Evolutionary conservation across 805 yeast genomes (phyloP).

Genomic region (Candida broadrunensis): DNA sequence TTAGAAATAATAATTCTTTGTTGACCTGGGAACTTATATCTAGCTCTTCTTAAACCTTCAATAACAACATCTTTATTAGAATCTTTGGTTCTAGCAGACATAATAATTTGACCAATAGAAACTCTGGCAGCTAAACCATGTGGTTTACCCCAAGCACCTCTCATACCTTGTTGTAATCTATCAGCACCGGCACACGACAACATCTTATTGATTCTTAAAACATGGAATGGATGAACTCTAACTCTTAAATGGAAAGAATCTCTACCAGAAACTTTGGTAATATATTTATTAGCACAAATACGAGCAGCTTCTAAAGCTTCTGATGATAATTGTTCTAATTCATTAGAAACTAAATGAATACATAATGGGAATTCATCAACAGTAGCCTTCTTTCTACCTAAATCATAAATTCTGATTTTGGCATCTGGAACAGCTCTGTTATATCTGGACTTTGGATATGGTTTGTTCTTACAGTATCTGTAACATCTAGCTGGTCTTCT

Average conservation of each 20-base stretch:
- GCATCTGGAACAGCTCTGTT: constrained; percentile 99
- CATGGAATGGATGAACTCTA: constrained; percentile 99
- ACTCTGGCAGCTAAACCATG: constrained; percentile 99
- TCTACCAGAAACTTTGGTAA: constrained; percentile 97
- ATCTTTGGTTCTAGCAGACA: constrained; percentile 98
- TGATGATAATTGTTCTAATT: constrained; percentile 97
- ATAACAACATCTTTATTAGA: constrained; percentile 94
- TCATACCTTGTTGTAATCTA: constrained; percentile 99
- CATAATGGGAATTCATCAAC: constrained; percentile 99
- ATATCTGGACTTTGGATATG: constrained; percentile 99
- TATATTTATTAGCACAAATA: constrained; percentile 99
- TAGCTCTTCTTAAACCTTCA: constrained; percentile 99
- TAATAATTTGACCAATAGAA: constrained; percentile 95
- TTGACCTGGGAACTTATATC: constrained; percentile 99
- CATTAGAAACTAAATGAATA: constrained; percentile 99
- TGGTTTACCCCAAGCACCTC: constrained; percentile 99
- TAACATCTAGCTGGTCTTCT: constrained; percentile 99
- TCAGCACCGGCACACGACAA: constrained; percentile 99
- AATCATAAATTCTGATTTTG: constrained; percentile 98
- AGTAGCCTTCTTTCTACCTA: constrained; percentile 99
- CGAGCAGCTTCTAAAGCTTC: constrained; percentile 99
- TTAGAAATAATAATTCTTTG: constrained; percentile 98
- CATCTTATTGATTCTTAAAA: constrained; percentile 99
- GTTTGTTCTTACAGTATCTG: constrained; percentile 99
- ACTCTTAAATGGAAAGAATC: constrained; percentile 99